Base-by-base conservation (phyloP, 306 rosid species). In the Cucumis cinereus region DNA sequence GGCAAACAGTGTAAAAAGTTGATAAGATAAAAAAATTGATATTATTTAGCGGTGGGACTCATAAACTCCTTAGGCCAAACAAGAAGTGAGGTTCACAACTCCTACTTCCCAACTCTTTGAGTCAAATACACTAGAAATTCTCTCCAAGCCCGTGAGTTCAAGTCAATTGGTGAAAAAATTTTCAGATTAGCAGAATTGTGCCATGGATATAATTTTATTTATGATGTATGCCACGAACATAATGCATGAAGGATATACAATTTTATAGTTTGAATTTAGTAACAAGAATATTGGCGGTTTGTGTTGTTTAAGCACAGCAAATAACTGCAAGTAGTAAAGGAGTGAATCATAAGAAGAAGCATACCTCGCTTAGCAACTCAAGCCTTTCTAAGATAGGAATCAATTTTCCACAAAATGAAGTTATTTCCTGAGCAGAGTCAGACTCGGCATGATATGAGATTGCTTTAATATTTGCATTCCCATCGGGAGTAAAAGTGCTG, bases 371-470 rank as follows among this genome's bases (percentile, higher is more conserved):
- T 16, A 90, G 79, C 78, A 85, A 75, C 82, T 94, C 98, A 0
- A 94, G 98, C 82, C 92, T 87, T 82, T 91, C 96, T 50, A 94
- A 87, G 66, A 82, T 85, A n/a, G 90, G 86, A 83, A 90, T 86
- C 76, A 94, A 75, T 76, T 86, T 86, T 53, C 80, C 96, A 57
- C 91, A 90, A 23, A 90, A 53, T 59, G 74, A 83, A 58, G 88
- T 77, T 10, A 85, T 75, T 77, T 92, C 97, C 26, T 83, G 87
- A 45, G 53, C 86, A 1, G 81, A 78, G 47, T 89, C 92, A 24
- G 84, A 61, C 66, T 70, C 89, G 24, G 81, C 82, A 73, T 89
- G 89, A 50, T 77, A 85, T 4, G 90, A 73, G 80, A 84, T 86
- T 82, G 89, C 56, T 85, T 83, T 87, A 20, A 82, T 38, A 23